Conservation (phyloP, 2,329 filamentous ascomycete genomes). For the Aspergillus oerlinghausenensis region DNA sequence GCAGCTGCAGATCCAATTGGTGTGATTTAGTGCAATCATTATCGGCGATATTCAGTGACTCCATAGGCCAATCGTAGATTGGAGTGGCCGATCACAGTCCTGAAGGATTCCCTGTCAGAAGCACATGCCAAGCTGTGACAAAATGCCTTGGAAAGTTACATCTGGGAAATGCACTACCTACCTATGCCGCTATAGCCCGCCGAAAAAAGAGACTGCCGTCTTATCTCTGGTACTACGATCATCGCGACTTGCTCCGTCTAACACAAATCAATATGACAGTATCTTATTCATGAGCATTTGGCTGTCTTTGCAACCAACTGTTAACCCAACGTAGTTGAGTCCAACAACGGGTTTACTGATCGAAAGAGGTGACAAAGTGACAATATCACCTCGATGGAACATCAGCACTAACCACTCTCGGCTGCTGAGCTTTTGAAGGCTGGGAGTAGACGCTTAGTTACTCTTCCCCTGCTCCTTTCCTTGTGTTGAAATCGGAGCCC, state of each 20-base stretch:
- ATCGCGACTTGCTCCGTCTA: neutral
- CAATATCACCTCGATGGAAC: neutral
- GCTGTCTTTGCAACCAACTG: neutral
- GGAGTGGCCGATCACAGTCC: slow-evolving; percentile 3
- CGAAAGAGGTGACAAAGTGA: neutral
- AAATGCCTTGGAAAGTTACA: neutral
- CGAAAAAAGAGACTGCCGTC: neutral
- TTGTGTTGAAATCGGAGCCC: neutral
- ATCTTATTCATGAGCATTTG: neutral
- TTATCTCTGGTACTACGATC: neutral
- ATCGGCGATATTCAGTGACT: neutral
- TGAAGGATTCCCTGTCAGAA: slow-evolving; percentile 2
- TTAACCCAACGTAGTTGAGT: neutral
- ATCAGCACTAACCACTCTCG: neutral
- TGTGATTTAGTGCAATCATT: slow-evolving; percentile 4
- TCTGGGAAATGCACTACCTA: neutral
- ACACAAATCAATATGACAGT: too few species aligned
- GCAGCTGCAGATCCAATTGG: slow-evolving; percentile 9
- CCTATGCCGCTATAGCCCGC: neutral
- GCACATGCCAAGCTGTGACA: slow-evolving; percentile 4
- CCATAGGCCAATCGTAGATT: neutral
- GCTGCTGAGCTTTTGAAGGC: neutral
- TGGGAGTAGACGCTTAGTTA: neutral
- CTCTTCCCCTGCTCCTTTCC: neutral
- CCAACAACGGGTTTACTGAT: neutral